Conservation (phyloP, 768 basidiomycete species). For the Imleria badia region DNA sequence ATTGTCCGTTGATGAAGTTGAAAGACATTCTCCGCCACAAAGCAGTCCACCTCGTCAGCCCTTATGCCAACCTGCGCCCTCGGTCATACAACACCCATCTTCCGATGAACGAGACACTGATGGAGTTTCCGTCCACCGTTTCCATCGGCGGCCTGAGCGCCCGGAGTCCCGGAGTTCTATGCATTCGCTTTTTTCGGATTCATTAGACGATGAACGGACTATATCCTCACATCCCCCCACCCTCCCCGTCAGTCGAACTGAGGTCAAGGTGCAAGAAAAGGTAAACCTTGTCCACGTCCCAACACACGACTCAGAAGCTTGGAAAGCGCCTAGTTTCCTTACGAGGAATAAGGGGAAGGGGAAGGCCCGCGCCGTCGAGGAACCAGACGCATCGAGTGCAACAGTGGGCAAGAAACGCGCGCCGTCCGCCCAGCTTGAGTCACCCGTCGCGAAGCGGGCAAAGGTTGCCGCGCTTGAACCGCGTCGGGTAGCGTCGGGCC, state of each 20-base stretch:
- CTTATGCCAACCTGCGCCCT: neutral
- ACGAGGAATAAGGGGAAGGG: slow-evolving; percentile 19
- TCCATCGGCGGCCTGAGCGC: neutral
- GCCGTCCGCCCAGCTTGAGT: slow-evolving; percentile 3
- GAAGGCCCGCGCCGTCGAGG: slow-evolving; percentile 12
- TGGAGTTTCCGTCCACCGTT: neutral
- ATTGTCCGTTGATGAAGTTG: slow-evolving; percentile 6
- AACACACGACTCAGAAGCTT: slow-evolving; percentile 28
- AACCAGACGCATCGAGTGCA: neutral
- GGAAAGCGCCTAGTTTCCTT: slow-evolving; percentile 35
- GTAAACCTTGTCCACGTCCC: neutral
- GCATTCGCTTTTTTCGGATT: slow-evolving; percentile 30
- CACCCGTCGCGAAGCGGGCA: slow-evolving; percentile 14
- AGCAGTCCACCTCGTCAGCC: neutral
- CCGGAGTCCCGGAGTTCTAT: slow-evolving; percentile 12
- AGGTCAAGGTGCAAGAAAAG: neutral
- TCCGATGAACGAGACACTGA: neutral
- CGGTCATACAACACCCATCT: neutral
- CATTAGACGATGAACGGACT: neutral
- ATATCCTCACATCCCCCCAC: neutral
- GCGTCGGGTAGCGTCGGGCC: neutral
- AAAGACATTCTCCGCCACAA: neutral
- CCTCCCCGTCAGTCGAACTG: neutral
- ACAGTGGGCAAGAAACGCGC: slow-evolving; percentile 17
- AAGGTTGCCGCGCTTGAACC: slow-evolving; percentile 1